A percentile compares a stretch with the other conserved stretches of the same genome.
Evolutionary conservation across 78 protist species (phyloP).

Genomic region (Dictyostelium discoideum): DNA sequence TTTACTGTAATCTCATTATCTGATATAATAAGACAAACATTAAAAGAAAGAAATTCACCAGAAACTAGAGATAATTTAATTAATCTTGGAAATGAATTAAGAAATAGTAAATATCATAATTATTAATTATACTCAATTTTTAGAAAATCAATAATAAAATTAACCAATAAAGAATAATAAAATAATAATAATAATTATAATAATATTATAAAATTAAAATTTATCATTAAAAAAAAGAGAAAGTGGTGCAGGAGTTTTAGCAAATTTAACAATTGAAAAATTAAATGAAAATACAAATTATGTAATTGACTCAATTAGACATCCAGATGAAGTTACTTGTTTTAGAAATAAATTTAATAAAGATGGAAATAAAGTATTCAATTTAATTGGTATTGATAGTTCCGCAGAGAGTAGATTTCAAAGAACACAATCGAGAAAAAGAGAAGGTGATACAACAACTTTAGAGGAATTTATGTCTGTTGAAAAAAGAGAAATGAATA

Average conservation of each 20-base stretch:
- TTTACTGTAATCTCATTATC: slow-evolving; percentile 48
- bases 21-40: slow-evolving; percentile 47
- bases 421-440: slow-evolving; percentile 22
- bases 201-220: not conserved
- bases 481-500: slow-evolving; percentile 45
- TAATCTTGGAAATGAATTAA: slow-evolving; percentile 57
- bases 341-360: slow-evolving; percentile 25
- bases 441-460: slow-evolving; percentile 22
- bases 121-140: no score
- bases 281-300: slow-evolving; percentile 13
- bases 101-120: slow-evolving; percentile 28
- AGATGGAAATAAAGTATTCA: not conserved
- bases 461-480: slow-evolving; percentile 17
- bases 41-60: slow-evolving; percentile 24
- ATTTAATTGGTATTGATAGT: slow-evolving; percentile 36
- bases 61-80: slow-evolving; percentile 64
- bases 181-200: not conserved
- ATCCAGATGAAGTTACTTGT: slow-evolving; percentile 67
- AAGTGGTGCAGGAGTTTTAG: slow-evolving; percentile 60
- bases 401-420: not conserved
- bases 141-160: no score
- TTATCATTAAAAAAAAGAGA: slow-evolving; percentile 16
- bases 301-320: slow-evolving; percentile 76
- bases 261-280: slow-evolving; percentile 9
- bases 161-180: not conserved